These are phyloP conservation scores for Xylaria sp. DNA, from an alignment of 2,329 filamentous ascomycete genomes.

Conservation along the genomic window DNA sequence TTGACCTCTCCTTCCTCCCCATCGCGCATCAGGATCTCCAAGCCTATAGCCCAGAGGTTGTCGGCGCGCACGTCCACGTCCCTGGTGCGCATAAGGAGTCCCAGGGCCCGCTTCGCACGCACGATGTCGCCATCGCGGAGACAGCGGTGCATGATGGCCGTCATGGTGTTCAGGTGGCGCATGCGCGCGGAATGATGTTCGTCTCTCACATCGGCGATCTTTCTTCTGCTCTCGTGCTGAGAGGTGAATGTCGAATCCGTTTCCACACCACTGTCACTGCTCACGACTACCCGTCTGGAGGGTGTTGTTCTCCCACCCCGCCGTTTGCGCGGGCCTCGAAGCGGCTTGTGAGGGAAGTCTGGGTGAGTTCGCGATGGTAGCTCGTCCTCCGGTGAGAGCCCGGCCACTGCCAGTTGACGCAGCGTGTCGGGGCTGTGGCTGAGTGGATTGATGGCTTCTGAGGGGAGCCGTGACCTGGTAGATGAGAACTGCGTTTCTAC, in stretches of 20 bases:
- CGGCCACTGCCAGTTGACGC: constrained; percentile 64
- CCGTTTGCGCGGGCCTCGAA: constrained; percentile 41
- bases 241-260: constrained; percentile 19
- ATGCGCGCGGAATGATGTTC: constrained; percentile 51
- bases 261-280: constrained; percentile 20
- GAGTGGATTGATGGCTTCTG: constrained; percentile 62
- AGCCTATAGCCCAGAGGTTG: constrained; percentile 83
- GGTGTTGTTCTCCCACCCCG: background rate
- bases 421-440: constrained; percentile 64
- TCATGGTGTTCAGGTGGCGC: constrained; percentile 73
- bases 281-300: background rate
- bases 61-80: constrained; percentile 76
- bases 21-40: constrained; percentile 80
- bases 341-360: constrained; percentile 63
- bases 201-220: constrained; percentile 11
- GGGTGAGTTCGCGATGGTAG: constrained; percentile 52
- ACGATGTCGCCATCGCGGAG: constrained; percentile 75
- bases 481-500: constrained; percentile 30
- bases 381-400: constrained; percentile 59
- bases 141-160: constrained; percentile 76
- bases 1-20: constrained; percentile 52
- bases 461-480: constrained; percentile 44
- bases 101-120: constrained; percentile 79
- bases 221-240: constrained; percentile 27
- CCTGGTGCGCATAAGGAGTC: constrained; percentile 70